Base-by-base conservation (phyloP, 805 yeast species). In the Saccharomycopsis fodiens region DNA sequence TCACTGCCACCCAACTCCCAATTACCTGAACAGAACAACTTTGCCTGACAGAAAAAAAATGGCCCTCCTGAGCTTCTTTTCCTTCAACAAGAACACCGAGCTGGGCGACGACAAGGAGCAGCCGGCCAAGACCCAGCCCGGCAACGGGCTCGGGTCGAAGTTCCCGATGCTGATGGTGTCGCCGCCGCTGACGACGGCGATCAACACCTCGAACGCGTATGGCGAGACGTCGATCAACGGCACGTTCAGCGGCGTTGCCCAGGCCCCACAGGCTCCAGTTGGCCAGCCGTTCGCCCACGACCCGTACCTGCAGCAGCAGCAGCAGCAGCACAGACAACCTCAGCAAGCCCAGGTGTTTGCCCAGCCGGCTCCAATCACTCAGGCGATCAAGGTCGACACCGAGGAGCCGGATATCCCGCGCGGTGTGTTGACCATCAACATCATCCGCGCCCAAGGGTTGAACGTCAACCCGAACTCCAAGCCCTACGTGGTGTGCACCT, bases 401-500 rank as follows among this genome's bases (percentile, higher is more conserved):
- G 51, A 48, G 17, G 48, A 44, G 29, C 51, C 51, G 6, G 51
- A 45, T 19, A 48, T 48, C 20, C 51, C 51, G 15, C 35, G 84
- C 58, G 97, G 97, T 38, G 85, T 84, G 61, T 72, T 91, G 43
- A 78, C 79, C 56, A 88, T 93, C 40, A 78, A 77, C 29, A 86
- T 91, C 50, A 67, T 84, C 22, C 91, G 86, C 62, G 97, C 96
- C 1, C 74, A 71, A 48, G 81, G 79, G 54, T 70, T 91, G 52
- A 75, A 80, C 29, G 69, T 73, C 38, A 64, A 78, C 3, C 64
- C 70, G 35, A 66, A 68, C 58, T 70, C 91, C 3, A 84, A 76
- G 54, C 96, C 96, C 2, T 83, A 88, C 61, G 95, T 85, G 16
- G 96, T 88, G 31, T 85, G 94, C 63, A 83, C 95, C 8, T 88